Percentiles rank a stretch among this genome's conserved stretches.
These are phyloP conservation scores for Phyllosticta paracitricarpa DNA, from an alignment of 2,329 filamentous ascomycete genomes.

Conservation along the genomic window DNA sequence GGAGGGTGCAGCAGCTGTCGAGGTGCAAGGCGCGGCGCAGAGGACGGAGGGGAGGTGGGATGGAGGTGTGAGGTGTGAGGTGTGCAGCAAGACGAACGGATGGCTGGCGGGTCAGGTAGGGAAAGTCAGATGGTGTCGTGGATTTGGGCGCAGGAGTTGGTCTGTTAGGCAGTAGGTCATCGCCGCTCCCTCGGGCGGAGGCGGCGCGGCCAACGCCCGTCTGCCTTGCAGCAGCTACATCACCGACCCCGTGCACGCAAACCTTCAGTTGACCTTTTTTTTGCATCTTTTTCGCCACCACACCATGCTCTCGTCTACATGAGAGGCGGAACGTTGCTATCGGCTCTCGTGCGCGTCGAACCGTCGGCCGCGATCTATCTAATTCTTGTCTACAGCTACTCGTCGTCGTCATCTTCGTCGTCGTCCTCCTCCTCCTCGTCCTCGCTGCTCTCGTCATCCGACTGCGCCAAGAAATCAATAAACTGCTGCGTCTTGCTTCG, in stretches of 20 bases:
- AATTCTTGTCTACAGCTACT: constrained; percentile 2
- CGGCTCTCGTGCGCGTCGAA: background rate
- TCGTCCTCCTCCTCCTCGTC: constrained; percentile 43
- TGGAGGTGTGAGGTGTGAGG: background rate
- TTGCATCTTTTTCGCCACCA: background rate
- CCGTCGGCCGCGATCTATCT: background rate
- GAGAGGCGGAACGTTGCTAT: background rate
- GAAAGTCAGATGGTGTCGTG: background rate
- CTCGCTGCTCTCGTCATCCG: constrained; percentile 54
- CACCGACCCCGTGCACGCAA: background rate
- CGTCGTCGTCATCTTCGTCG: constrained; percentile 13
- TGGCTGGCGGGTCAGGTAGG: background rate
- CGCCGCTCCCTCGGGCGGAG: background rate
- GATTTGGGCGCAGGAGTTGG: background rate
- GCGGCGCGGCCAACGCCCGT: no score
- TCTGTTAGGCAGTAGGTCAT: background rate
- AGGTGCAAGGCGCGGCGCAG: background rate
- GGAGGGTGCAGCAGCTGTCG: background rate
- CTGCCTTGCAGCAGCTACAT: background rate
- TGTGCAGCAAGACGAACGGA: background rate
- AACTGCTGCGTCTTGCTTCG: constrained; percentile 66
- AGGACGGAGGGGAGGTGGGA: background rate
- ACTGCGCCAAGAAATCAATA: constrained; percentile 65
- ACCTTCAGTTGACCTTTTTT: background rate
- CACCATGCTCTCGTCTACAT: background rate